Conservation (phyloP, 805 yeast genomes). For the Lachancea meyersii region DNA sequence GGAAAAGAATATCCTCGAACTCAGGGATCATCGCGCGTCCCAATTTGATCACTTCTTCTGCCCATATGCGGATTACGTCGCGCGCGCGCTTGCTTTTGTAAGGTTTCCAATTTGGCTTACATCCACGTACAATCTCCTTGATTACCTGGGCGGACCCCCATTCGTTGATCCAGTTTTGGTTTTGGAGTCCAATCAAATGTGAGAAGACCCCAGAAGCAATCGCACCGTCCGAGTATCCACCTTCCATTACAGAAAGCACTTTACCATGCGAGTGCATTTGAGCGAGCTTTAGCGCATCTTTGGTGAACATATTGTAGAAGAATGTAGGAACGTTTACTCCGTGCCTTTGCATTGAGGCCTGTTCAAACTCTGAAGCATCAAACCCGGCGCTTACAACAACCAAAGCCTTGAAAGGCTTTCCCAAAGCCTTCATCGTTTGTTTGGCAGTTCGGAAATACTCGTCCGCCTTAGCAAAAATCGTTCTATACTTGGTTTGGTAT, state of each 20-base stretch:
- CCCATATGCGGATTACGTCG: slow-evolving; percentile 52
- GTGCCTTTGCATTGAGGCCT: slow-evolving; percentile 80
- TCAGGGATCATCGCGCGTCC: slow-evolving; percentile 59
- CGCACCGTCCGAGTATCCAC: slow-evolving; percentile 83
- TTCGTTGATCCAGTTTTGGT: slow-evolving; percentile 49
- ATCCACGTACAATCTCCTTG: slow-evolving; percentile 61
- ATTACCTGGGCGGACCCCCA: slow-evolving; percentile 63
- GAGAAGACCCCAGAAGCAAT: slow-evolving; percentile 72
- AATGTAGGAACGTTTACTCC: slow-evolving; percentile 75
- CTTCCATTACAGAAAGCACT: slow-evolving; percentile 67
- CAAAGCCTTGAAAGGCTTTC: slow-evolving; percentile 46
- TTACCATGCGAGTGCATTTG: slow-evolving; percentile 55
- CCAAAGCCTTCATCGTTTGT: slow-evolving; percentile 36
- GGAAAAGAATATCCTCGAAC: slow-evolving; percentile 27
- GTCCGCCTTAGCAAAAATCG: slow-evolving; percentile 58
- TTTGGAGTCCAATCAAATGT: slow-evolving; percentile 66
- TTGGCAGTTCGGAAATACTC: slow-evolving; percentile 51
- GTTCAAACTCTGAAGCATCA: slow-evolving; percentile 80
- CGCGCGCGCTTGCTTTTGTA: slow-evolving; percentile 44
- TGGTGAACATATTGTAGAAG: slow-evolving; percentile 65
- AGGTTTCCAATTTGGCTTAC: slow-evolving; percentile 60
- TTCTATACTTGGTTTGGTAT: slow-evolving; percentile 55
- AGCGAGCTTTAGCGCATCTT: slow-evolving; percentile 65
- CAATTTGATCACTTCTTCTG: slow-evolving; percentile 54
- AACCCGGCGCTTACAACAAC: slow-evolving; percentile 81